These are phyloP conservation scores for Senna tora DNA, from an alignment of 306 rosid species.

Conservation along the genomic window DNA sequence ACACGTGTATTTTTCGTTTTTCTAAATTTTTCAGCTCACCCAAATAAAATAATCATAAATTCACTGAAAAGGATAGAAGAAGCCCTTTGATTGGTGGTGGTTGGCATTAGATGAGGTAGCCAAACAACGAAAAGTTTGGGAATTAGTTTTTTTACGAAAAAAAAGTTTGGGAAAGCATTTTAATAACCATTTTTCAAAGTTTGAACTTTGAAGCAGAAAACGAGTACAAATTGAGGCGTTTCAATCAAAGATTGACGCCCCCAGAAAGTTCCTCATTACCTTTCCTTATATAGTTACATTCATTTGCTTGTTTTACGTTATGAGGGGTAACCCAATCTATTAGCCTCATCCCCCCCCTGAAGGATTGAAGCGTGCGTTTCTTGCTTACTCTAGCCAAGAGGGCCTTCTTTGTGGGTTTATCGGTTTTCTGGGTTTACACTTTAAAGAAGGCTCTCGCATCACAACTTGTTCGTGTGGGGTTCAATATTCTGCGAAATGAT, in stretches of 20 bases:
- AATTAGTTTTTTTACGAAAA: too few relatives aligned
- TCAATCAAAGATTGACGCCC: background rate
- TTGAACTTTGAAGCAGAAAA: conserved; percentile 24
- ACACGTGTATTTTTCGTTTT: conserved; percentile 18
- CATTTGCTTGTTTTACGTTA: background rate
- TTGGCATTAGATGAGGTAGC: conserved; percentile 17
- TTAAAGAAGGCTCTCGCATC: conserved; percentile 43
- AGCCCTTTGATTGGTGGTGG: conserved; percentile 38
- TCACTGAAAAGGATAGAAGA: background rate
- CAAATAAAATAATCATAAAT: background rate
- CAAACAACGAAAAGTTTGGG: conserved; percentile 37
- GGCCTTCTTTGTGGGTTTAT: conserved; percentile 47
- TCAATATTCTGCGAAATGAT: conserved; percentile 50
- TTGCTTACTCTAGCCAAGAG: conserved; percentile 26
- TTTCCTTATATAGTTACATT: background rate
- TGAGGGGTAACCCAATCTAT: background rate
- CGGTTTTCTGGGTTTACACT: conserved; percentile 21
- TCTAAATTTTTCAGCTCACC: too few relatives aligned
- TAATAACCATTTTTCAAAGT: conserved; percentile 17
- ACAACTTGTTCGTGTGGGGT: background rate
- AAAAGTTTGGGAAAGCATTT: conserved; percentile 39
- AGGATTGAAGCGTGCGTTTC: conserved; percentile 32
- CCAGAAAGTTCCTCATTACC: background rate
- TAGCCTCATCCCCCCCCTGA: conserved; percentile 44
- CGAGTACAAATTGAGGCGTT: background rate